Evolutionary conservation across 129 eudicot genomes (phyloP).

Genomic region (Heracleum sosnowskyi): DNA sequence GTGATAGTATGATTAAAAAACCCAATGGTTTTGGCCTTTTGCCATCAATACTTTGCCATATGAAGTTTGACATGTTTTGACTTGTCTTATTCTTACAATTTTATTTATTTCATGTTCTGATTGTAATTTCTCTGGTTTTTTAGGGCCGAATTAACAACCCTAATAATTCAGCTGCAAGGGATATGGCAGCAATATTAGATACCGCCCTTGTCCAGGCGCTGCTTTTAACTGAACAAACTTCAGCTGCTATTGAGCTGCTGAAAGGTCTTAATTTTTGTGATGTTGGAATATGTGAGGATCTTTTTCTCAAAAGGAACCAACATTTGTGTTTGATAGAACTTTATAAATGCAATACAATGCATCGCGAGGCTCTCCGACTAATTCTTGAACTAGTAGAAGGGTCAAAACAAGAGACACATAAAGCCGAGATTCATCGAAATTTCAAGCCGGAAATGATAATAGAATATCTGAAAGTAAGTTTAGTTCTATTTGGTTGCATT

Average conservation of each 20-base stretch:
- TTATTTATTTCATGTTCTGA: conserved; percentile 15
- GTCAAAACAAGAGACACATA: conserved; percentile 54
- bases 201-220: conserved; percentile 90
- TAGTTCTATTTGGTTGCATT: not conserved
- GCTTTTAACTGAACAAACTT: conserved; percentile 70
- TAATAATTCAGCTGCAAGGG: conserved; percentile 76
- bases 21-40: conserved; percentile 1
- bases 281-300: conserved; percentile 70
- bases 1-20: not conserved
- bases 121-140: conserved; percentile 21
- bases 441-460: conserved; percentile 86
- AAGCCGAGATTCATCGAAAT: conserved; percentile 35
- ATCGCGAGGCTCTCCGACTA: conserved; percentile 81
- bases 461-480: conserved; percentile 80
- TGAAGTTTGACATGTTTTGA: not conserved
- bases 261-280: conserved; percentile 88
- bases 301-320: conserved; percentile 62
- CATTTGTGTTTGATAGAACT: conserved; percentile 65
- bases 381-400: conserved; percentile 75
- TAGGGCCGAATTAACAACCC: conserved; percentile 56
- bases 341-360: conserved; percentile 78
- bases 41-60: not conserved
- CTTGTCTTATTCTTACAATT: not conserved
- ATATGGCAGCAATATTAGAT: conserved; percentile 75
- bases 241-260: conserved; percentile 59